phyloP scores from a whole-genome alignment of 179 eudicot species.

The Gypsophila paniculata region DNA sequence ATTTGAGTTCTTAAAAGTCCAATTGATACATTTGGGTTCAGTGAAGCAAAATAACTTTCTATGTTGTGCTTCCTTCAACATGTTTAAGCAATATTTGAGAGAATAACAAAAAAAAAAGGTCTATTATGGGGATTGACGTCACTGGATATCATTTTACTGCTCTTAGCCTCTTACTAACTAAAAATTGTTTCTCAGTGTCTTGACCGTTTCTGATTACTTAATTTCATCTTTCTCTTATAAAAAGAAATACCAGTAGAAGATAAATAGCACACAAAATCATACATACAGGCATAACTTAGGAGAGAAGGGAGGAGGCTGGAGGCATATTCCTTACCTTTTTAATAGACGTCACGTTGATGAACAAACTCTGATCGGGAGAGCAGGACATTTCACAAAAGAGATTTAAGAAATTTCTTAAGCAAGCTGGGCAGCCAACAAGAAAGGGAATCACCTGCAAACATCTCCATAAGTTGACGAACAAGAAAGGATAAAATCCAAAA shows the following conservation, averaged over 20 bases:
- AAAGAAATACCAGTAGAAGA: background rate
- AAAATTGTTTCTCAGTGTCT: background rate
- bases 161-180: background rate
- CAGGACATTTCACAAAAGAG: conserved; percentile 96
- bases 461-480: conserved; percentile 14
- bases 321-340: conserved; percentile 55
- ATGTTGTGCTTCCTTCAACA: background rate
- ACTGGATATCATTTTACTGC: background rate
- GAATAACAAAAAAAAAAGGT: background rate
- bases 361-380: conserved; percentile 94
- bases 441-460: conserved; percentile 84
- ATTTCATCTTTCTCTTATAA: background rate
- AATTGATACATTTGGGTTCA: no score
- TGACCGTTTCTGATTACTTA: background rate
- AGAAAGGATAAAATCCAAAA: background rate
- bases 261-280: background rate
- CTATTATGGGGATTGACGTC: background rate
- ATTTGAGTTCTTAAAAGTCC: no score
- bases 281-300: background rate
- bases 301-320: background rate
- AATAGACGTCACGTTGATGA: conserved; percentile 76
- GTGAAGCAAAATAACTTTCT: background rate
- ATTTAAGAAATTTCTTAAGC: conserved; percentile 93
- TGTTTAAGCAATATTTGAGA: background rate
- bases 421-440: conserved; percentile 98